A percentile compares a stretch with the other conserved stretches of the same genome.
These are phyloP conservation scores for Gnomoniopsis sp. DNA, from an alignment of 2,329 filamentous ascomycete species.

Conservation along the genomic window DNA sequence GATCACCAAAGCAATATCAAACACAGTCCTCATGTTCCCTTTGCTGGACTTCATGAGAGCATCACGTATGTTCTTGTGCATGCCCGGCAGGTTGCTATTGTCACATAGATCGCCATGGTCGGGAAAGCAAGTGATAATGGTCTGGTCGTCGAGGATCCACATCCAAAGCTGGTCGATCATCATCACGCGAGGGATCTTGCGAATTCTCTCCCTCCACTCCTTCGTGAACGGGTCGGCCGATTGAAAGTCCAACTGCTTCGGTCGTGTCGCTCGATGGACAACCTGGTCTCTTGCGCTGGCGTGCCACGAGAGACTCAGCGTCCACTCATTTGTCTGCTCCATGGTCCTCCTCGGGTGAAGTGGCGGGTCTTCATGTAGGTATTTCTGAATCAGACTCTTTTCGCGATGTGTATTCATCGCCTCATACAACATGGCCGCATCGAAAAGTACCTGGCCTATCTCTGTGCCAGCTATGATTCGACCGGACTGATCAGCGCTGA, in stretches of 20 bases:
- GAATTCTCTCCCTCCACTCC: constrained; percentile 22
- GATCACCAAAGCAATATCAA: constrained; percentile 40
- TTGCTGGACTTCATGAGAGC: constrained; percentile 23
- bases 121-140: constrained; percentile 28
- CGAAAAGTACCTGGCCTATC: constrained; percentile 28
- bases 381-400: constrained; percentile 30
- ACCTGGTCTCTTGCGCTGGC: constrained; percentile 40
- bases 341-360: constrained; percentile 42
- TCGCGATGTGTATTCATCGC: constrained; percentile 34
- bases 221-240: constrained; percentile 9
- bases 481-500: constrained; percentile 10
- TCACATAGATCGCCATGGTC: constrained; percentile 38
- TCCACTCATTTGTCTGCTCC: constrained; percentile 43
- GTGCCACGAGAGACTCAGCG: constrained; percentile 28
- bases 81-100: constrained; percentile 34
- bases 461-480: constrained; percentile 12
- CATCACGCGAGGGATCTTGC: constrained; percentile 25
- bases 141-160: constrained; percentile 29
- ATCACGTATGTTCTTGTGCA: constrained; percentile 37
- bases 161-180: constrained; percentile 33
- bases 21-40: constrained; percentile 33
- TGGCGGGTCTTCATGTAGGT: constrained; percentile 31
- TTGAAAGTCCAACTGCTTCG: constrained; percentile 22
- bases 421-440: constrained; percentile 33
- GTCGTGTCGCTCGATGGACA: constrained; percentile 34